phyloP scores from a whole-genome alignment of 208 protist species.

The Leishmania lainsoni region DNA sequence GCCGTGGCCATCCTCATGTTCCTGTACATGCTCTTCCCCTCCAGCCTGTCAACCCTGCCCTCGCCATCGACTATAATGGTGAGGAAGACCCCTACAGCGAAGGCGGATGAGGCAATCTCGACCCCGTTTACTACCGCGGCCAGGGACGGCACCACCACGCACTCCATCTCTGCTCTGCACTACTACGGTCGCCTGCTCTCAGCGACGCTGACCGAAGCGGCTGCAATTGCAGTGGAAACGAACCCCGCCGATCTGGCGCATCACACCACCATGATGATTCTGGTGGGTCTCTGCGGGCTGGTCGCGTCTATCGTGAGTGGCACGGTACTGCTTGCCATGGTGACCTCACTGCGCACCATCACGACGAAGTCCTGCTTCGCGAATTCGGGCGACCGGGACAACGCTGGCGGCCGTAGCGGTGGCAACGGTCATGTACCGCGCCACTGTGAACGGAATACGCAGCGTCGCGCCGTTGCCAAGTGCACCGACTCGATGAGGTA shows the following conservation, averaged over 20 bases:
- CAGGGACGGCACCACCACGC: background rate
- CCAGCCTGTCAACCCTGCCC: background rate
- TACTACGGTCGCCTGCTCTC: background rate
- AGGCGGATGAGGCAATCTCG: background rate
- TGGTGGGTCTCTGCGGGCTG: slow-evolving; percentile 22
- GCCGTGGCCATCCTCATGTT: slow-evolving; percentile 37
- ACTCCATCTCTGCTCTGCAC: slow-evolving; percentile 16
- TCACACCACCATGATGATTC: slow-evolving; percentile 6
- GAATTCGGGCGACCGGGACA: background rate
- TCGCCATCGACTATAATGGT: background rate
- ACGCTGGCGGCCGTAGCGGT: background rate
- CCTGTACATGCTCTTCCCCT: slow-evolving; percentile 37
- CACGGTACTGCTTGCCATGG: slow-evolving; percentile 23
- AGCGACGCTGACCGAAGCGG: background rate
- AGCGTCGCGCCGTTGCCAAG: background rate
- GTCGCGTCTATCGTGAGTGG: slow-evolving; percentile 23
- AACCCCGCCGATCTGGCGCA: background rate
- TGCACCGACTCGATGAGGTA: background rate
- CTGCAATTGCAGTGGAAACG: background rate
- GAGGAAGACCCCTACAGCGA: background rate
- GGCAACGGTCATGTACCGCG: background rate
- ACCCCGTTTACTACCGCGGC: background rate
- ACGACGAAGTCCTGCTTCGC: slow-evolving; percentile 20
- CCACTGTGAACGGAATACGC: background rate
- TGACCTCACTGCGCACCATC: slow-evolving; percentile 20